These are phyloP conservation scores for Solanum dulcamara DNA, from an alignment of 257 asterid genomes.

Conservation along the genomic window DNA sequence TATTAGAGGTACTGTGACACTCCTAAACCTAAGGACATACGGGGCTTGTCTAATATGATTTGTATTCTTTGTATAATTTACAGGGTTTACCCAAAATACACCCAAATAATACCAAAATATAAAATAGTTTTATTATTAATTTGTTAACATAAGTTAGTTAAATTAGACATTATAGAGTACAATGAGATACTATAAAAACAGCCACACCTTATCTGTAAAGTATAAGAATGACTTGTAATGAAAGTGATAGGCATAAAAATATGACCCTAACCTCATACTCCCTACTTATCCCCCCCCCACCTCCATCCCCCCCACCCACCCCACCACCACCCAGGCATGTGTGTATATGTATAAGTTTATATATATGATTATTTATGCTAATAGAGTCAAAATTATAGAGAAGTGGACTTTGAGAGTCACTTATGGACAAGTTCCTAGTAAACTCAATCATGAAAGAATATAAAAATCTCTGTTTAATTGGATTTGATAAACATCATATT, in stretches of 20 bases:
- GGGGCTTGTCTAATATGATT: not conserved
- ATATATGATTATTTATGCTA: not conserved
- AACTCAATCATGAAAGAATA: not conserved
- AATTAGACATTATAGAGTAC: not conserved
- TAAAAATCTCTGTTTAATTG: not conserved
- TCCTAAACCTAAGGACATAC: too few species aligned
- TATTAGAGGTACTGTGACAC: too few species aligned
- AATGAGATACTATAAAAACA: not conserved
- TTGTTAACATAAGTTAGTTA: not conserved
- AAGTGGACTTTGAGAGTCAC: not conserved
- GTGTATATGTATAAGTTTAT: not conserved
- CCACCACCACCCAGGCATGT: not conserved
- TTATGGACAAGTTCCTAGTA: not conserved
- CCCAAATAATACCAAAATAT: too few species aligned
- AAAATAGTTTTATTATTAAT: not conserved
- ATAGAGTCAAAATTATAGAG: not conserved
- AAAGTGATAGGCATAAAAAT: constrained; percentile 1
- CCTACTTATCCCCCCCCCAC: too few species aligned
- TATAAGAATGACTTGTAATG: constrained; percentile 13
- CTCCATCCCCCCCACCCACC: too few species aligned
- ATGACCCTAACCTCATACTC: not conserved
- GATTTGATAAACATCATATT: constrained; percentile 14
- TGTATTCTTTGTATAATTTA: too few species aligned
- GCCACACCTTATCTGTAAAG: constrained; percentile 12
- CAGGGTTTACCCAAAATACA: too few species aligned